phyloP scores from a whole-genome alignment of 2,329 filamentous ascomycete species.

The Diaporthe eres region DNA sequence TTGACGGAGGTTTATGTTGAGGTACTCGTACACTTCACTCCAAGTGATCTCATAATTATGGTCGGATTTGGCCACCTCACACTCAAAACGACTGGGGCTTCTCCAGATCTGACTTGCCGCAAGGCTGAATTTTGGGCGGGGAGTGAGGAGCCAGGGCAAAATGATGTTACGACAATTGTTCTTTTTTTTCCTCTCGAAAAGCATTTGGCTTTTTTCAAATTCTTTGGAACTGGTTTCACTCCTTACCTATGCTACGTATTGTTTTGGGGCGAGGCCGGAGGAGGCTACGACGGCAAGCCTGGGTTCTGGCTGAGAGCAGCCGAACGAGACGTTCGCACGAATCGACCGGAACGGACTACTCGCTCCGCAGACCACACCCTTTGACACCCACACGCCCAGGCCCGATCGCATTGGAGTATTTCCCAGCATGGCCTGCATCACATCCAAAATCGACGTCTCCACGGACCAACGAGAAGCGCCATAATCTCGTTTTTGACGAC shows the following conservation, averaged over 20 bases:
- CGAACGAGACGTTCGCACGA: conserved; percentile 42
- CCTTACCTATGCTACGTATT: conserved; percentile 50
- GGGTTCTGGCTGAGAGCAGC: conserved; percentile 35
- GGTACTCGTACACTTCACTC: conserved; percentile 40
- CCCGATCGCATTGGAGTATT: conserved; percentile 30
- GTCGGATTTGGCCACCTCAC: conserved; percentile 65
- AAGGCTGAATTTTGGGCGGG: conserved; percentile 69
- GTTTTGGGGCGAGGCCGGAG: conserved; percentile 37
- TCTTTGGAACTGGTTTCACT: conserved; percentile 53
- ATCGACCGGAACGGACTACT: conserved; percentile 29
- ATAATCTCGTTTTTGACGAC: conserved; percentile 43
- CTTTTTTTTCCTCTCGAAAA: conserved; percentile 49
- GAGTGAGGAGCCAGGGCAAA: conserved; percentile 57
- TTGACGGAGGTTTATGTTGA: conserved; percentile 43
- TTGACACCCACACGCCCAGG: conserved; percentile 32
- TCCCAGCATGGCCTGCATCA: conserved; percentile 38
- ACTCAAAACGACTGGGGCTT: conserved; percentile 54
- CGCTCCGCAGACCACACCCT: conserved; percentile 19
- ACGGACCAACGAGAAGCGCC: conserved; percentile 43
- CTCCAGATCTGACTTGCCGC: conserved; percentile 75
- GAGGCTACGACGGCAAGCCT: conserved; percentile 35
- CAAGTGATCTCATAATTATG: conserved; percentile 57
- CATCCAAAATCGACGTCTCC: conserved; percentile 38
- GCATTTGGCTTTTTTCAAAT: conserved; percentile 51
- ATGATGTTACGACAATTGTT: conserved; percentile 58